These are phyloP conservation scores for Moesziomyces aphidis DNA, from an alignment of 1,284 basidiomycete species.

Conservation along the genomic window DNA sequence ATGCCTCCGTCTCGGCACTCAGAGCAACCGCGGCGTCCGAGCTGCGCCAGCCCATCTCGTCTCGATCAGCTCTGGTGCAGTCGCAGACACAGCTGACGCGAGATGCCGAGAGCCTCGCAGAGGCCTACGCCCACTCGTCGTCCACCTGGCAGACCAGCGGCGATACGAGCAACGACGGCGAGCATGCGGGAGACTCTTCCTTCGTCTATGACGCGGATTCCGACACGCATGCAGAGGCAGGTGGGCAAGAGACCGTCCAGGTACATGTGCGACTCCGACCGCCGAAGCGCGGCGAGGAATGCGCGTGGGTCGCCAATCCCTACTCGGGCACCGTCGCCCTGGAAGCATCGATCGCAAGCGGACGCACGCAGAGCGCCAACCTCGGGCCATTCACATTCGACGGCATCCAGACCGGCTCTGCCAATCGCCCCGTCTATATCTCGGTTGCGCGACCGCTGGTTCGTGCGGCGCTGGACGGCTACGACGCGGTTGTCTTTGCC, in stretches of 20 bases:
- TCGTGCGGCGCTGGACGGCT: constrained; percentile 60
- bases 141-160: constrained; percentile 19
- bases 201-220: constrained; percentile 54
- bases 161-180: constrained; percentile 1
- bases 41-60: not conserved
- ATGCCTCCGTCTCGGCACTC: constrained; percentile 32
- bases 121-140: constrained; percentile 23
- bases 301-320: constrained; percentile 57
- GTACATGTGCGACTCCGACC: constrained; percentile 59
- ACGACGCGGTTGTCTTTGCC: constrained; percentile 62
- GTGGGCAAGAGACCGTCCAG: constrained; percentile 41
- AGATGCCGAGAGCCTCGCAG: constrained; percentile 4
- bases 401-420: constrained; percentile 81
- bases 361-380: constrained; percentile 43
- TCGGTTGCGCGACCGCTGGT: constrained; percentile 88
- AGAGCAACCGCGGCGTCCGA: constrained; percentile 4
- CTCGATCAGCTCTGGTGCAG: not conserved
- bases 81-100: constrained; percentile 12
- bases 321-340: constrained; percentile 44
- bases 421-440: constrained; percentile 86
- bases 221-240: not conserved
- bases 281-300: constrained; percentile 46
- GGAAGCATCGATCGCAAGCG: constrained; percentile 38
- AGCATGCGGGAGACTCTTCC: constrained; percentile 44
- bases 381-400: constrained; percentile 70